Evolutionary conservation across 1,284 basidiomycete genomes (phyloP).

Genomic region (Fomes fomentarius): DNA sequence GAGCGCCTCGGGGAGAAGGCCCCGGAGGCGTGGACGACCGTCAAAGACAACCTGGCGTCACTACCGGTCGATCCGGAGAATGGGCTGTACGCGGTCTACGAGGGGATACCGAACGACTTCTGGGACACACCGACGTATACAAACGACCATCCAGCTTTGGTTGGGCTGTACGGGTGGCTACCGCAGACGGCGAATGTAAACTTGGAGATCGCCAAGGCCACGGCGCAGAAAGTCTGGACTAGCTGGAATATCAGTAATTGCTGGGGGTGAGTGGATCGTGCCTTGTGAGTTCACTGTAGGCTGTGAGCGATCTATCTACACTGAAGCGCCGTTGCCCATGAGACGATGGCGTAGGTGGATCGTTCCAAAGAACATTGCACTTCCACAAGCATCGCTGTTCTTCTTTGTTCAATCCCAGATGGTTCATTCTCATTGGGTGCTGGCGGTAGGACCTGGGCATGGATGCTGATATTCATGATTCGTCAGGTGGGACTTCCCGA

Average conservation of each 20-base stretch:
- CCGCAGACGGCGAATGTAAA: conserved; percentile 53
- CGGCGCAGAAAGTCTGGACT: conserved; percentile 56
- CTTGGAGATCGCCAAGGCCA: conserved; percentile 46
- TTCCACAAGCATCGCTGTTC: not conserved
- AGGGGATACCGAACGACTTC: conserved; percentile 54
- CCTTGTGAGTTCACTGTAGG: not conserved
- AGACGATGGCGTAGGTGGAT: not conserved
- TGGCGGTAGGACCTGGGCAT: too few species aligned
- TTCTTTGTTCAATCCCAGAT: not conserved
- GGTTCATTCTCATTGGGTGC: too few species aligned
- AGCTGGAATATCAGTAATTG: conserved; percentile 59
- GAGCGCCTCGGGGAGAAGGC: conserved; percentile 42
- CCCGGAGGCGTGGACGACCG: conserved; percentile 47
- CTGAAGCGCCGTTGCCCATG: not conserved
- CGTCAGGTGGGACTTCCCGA: conserved; percentile 59
- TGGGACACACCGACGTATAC: conserved; percentile 55
- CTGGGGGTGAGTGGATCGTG: conserved; percentile 49
- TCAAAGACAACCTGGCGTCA: conserved; percentile 49
- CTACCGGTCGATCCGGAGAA: conserved; percentile 53
- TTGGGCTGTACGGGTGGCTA: conserved; percentile 61
- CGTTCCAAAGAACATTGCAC: not conserved
- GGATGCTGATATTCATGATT: too few species aligned
- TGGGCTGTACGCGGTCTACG: conserved; percentile 57
- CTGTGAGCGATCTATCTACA: not conserved
- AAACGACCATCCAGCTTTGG: conserved; percentile 61